Conservation (phyloP, 331 rosid species). For the Pyrus hybrid region DNA sequence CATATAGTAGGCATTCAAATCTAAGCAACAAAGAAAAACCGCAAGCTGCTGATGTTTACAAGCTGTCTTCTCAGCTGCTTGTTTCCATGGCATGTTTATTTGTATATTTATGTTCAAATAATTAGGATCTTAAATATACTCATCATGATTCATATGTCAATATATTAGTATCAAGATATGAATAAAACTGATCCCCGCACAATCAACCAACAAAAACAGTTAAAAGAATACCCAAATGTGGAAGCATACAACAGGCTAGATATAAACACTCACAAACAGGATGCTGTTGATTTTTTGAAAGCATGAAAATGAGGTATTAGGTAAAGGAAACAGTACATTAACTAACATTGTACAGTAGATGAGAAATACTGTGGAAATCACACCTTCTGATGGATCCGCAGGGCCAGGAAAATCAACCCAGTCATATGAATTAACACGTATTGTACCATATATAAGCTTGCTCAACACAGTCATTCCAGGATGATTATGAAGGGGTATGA, state of each 20-base stretch:
- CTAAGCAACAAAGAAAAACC: too few relatives aligned
- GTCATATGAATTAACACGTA: conserved; percentile 76
- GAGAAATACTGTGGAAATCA: conserved; percentile 14
- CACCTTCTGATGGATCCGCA: conserved; percentile 60
- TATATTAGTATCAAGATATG: too few relatives aligned
- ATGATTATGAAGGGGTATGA: conserved; percentile 93
- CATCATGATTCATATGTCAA: too few relatives aligned
- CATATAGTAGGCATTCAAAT: too few relatives aligned
- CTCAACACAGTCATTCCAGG: conserved; percentile 97
- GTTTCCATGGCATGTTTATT: too few relatives aligned
- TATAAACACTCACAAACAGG: neutral
- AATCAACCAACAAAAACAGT: neutral
- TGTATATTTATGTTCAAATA: too few relatives aligned
- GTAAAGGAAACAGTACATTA: neutral
- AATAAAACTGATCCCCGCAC: neutral
- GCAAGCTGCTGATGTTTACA: too few relatives aligned
- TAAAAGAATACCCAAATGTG: neutral
- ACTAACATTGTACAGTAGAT: neutral
- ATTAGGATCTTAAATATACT: too few relatives aligned
- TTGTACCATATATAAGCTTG: conserved; percentile 90
- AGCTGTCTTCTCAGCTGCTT: too few relatives aligned
- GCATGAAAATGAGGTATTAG: neutral
- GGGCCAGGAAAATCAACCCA: conserved; percentile 69
- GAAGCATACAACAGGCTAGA: neutral
- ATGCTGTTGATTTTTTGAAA: neutral